phyloP scores from a whole-genome alignment of 2,329 filamentous ascomycete species.

The Fusarium phyllophilum region DNA sequence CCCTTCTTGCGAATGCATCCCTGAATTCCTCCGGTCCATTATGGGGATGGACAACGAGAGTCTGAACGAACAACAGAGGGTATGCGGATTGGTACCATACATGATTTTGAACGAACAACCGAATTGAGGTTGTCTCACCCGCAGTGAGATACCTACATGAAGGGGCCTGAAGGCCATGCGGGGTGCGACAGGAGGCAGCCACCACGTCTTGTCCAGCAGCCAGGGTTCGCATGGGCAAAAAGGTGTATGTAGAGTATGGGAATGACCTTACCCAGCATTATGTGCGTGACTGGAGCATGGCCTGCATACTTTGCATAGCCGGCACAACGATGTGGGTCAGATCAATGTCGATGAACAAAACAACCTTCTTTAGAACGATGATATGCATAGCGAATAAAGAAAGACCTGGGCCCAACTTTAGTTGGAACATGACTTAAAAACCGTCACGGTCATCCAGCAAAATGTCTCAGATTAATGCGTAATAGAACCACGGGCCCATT shows the following conservation, averaged over 20 bases:
- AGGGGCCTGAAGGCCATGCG: slow-evolving; percentile 37
- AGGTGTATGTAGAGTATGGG: slow-evolving; percentile 15
- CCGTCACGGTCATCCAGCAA: not conserved
- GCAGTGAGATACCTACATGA: slow-evolving; percentile 37
- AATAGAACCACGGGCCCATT: not conserved
- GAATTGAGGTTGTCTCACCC: slow-evolving; percentile 37
- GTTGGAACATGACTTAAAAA: not conserved
- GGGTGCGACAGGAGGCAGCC: slow-evolving; percentile 32
- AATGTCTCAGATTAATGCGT: not conserved
- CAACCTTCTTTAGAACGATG: slow-evolving; percentile 25
- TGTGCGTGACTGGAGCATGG: slow-evolving; percentile 16
- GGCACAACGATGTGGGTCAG: slow-evolving; percentile 33
- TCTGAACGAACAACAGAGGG: slow-evolving; percentile 25
- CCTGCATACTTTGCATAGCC: slow-evolving; percentile 30
- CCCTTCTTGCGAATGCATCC: slow-evolving; percentile 48
- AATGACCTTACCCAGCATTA: slow-evolving; percentile 23
- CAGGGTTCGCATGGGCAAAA: slow-evolving; percentile 40
- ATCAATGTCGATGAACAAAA: slow-evolving; percentile 23
- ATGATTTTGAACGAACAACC: slow-evolving; percentile 27
- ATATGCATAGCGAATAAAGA: slow-evolving; percentile 25
- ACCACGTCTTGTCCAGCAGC: slow-evolving; percentile 23
- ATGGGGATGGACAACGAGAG: slow-evolving; percentile 25
- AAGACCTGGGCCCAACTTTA: not conserved
- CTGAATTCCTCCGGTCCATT: slow-evolving; percentile 28
- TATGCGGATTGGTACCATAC: slow-evolving; percentile 37